Percentiles rank a stretch among this genome's conserved stretches.
These are phyloP conservation scores for Nicotiana sylvestris DNA, from an alignment of 257 asterid genomes.

Conservation along the genomic window DNA sequence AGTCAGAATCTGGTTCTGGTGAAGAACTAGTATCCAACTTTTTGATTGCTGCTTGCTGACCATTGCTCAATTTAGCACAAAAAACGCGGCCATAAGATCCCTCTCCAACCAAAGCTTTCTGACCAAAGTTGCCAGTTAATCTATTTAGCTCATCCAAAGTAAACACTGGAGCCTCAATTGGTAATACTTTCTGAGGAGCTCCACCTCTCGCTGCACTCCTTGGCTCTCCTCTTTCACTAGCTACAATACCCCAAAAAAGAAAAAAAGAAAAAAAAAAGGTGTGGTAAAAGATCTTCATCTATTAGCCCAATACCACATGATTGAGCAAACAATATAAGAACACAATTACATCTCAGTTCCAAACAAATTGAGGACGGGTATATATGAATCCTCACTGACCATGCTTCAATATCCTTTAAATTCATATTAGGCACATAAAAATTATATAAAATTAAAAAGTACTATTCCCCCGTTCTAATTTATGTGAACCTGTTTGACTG, in stretches of 20 bases:
- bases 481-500: no score
- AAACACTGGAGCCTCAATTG: conserved; percentile 69
- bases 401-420: no score
- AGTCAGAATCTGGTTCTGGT: conserved; percentile 61
- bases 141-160: conserved; percentile 24
- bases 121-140: conserved; percentile 21
- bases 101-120: conserved; percentile 25
- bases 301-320: neutral
- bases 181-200: conserved; percentile 57
- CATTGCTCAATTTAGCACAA: conserved; percentile 46
- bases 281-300: neutral
- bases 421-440: no score
- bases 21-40: conserved; percentile 61
- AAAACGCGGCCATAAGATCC: conserved; percentile 30
- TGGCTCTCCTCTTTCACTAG: conserved; percentile 77
- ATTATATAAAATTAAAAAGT: neutral
- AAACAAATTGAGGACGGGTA: neutral
- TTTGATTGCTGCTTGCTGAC: conserved; percentile 60
- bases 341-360: neutral
- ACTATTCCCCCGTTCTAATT: no score
- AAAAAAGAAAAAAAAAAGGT: neutral
- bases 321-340: neutral
- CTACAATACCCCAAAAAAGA: conserved; percentile 16
- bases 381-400: no score
- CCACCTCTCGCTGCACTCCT: conserved; percentile 59